Base-by-base conservation (phyloP, 177 flowering plant genomes). In the Vitis hybrid region DNA sequence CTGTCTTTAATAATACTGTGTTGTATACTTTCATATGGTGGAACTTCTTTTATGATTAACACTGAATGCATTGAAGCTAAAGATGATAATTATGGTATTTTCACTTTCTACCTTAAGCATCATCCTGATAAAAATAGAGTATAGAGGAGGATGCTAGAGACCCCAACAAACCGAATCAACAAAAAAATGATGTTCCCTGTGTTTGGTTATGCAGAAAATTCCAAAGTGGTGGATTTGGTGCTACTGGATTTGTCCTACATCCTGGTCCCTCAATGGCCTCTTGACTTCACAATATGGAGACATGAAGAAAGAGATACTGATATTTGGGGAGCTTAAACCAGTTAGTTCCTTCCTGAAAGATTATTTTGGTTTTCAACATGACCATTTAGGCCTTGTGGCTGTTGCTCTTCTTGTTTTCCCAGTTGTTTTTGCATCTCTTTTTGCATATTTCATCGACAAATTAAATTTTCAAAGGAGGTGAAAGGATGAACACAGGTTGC, bases 191-290 rank as follows among this genome's bases (percentile, higher is more conserved):
- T 30, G 20, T 11, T 49, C 41, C 11, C 15, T 8, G 11, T 32
- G 7, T 48, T 52, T 55, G 12, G 11, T 30, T 35, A 2, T 71
- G 71, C 83, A 86, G 89, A 75, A 77, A 74, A 82, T 86, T 61
- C 89, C 89, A 0, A 76, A 65, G 66, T 88, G 91, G 89, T 88
- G 88, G 91, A 15, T 76, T n/a, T 88, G 89, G 91, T 73, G 64
- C 51, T 85, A 83, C 63, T 80, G 79, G 75, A 67, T 83, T 30
- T 77, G 80, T 58, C 91, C 89, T 7, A 54, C 82, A 20, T 63
- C 88, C 0, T 87, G 91, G 91, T 69, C 82, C 1, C 64, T 87
- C 5, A 74, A 84, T 51, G 89, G 83, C 0, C 70, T 88, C 2
- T 48, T 84, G 14, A 75, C 80, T n/a, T 84, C 89, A 30, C 88